Conservation (phyloP, 2,329 filamentous ascomycete species). For the Trichoderma afroharzianum region DNA sequence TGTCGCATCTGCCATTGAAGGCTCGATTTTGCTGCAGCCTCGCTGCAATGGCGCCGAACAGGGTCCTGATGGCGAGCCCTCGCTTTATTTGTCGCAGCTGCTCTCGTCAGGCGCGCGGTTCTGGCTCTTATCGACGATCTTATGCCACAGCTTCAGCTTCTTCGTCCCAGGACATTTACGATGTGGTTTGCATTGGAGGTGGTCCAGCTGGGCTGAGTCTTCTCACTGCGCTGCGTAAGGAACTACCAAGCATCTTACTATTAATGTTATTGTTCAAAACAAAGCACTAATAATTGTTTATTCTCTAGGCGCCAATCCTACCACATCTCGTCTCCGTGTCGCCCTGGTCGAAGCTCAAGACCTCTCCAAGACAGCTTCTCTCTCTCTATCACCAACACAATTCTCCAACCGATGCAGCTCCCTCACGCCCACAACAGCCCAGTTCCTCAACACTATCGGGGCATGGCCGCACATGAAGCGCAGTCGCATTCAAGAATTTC, state of each 20-base stretch:
- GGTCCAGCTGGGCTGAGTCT: conserved; percentile 86
- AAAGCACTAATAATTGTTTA: not conserved
- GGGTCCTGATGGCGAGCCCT: conserved; percentile 25
- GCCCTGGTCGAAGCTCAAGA: conserved; percentile 90
- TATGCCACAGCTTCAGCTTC: conserved; percentile 39
- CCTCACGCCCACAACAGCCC: conserved; percentile 82
- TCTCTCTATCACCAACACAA: conserved; percentile 61
- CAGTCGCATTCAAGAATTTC: conserved; percentile 77
- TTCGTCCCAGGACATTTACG: conserved; percentile 68
- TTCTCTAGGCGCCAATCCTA: conserved; percentile 65
- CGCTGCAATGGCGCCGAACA: conserved; percentile 27
- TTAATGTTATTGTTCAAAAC: not conserved
- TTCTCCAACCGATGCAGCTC: conserved; percentile 97
- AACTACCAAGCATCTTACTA: not conserved
- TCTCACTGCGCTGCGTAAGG: conserved; percentile 68
- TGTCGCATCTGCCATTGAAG: conserved; percentile 13
- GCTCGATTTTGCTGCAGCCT: not conserved
- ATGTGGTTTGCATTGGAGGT: conserved; percentile 88
- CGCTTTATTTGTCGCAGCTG: conserved; percentile 48
- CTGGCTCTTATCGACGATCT: conserved; percentile 32
- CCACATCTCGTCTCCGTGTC: conserved; percentile 73
- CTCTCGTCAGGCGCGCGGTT: conserved; percentile 36
- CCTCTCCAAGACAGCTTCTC: conserved; percentile 64
- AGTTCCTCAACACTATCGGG: conserved; percentile 77
- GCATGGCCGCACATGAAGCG: conserved; percentile 76